A percentile compares a stretch with the other conserved stretches of the same genome.
phyloP scores from a whole-genome alignment of 176 grass and related monocot genomes.

The Melocanna baccifera region DNA sequence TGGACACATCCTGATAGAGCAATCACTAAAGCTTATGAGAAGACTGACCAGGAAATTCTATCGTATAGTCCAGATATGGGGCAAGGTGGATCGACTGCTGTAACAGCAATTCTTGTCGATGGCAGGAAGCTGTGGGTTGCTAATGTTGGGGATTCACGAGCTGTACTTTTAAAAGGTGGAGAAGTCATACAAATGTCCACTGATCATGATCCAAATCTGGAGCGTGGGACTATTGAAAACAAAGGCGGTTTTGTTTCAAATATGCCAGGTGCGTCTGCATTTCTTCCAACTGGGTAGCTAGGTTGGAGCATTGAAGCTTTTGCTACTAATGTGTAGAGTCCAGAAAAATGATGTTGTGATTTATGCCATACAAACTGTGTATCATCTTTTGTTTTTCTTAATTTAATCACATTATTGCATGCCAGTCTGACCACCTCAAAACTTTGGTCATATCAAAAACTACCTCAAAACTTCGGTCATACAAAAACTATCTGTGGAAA shows the following conservation, averaged over 20 bases:
- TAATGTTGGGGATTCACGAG: constrained; percentile 82
- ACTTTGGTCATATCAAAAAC: background rate
- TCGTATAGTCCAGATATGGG: constrained; percentile 65
- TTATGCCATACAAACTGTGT: background rate
- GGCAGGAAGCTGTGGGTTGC: constrained; percentile 68
- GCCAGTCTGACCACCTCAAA: background rate
- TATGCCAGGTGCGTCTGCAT: constrained; percentile 57
- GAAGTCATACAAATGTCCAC: constrained; percentile 61
- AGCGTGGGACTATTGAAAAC: constrained; percentile 64
- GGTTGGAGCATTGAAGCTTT: background rate
- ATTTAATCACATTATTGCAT: background rate
- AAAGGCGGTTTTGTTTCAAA: constrained; percentile 90
- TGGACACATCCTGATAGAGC: constrained; percentile 69
- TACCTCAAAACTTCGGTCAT: too few species aligned
- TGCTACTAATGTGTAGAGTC: background rate
- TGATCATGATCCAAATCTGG: constrained; percentile 77
- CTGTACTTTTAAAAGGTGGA: constrained; percentile 78
- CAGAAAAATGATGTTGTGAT: background rate
- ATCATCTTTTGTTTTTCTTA: background rate
- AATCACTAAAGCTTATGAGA: constrained; percentile 76
- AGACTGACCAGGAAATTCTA: constrained; percentile 71
- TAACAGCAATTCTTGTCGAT: constrained; percentile 75
- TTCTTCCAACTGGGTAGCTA: background rate
- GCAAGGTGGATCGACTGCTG: constrained; percentile 72
- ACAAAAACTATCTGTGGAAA: background rate